Evolutionary conservation across 2,329 filamentous ascomycete genomes (phyloP), one percentile per base, ranked within the genome.

Genomic region (Xylaria sp.): DNA sequence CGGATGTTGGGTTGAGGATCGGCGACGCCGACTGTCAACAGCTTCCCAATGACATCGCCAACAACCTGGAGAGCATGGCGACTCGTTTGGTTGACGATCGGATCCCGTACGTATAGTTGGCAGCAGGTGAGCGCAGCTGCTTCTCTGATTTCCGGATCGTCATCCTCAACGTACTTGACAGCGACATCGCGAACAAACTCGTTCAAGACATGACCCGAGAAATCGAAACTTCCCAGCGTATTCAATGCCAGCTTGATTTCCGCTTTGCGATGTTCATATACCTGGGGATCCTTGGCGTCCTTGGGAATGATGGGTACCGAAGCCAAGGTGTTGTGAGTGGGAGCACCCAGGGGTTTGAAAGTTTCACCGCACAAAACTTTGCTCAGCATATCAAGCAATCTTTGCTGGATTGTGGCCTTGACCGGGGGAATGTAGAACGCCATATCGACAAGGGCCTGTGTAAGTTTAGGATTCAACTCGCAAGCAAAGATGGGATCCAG

Each of bases 131-230:
- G 80, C 13, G 94, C 92, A 2, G 94, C 93, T 13, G 94, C 94
- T 74, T 96, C 93, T 61, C 94, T 86, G 54, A 96, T 97, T 65
- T 95, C 90, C 0, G 91, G 83, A 68, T 96, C 95, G 67, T 97
- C 93, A 64, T 96, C 94, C 67, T 99, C 93, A 48, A 99, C 93
- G 68, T 97, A 99, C 73, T 93, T 94, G 71, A 99, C 95, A 3
- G 95, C 94, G 54, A 99, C 94, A 71, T 99, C 94, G 23, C 94
- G 90, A 34, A 99, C 94, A 67, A 99, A 99, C 72, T 99, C 95
- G 69, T 99, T 99, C 13, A 99, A 78, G 13, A 97, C 89, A 70
- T 97, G 92, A 1, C 91, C 86, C 57, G 83, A 88, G 70, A 99
- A 99, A 73, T 99, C 94, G 69, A 99, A 99, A 71, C 92, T 97